Percentiles rank a stretch among this genome's conserved stretches.
Conservation (phyloP, 257 asterid species). For the Craterostigma plantagineum region DNA sequence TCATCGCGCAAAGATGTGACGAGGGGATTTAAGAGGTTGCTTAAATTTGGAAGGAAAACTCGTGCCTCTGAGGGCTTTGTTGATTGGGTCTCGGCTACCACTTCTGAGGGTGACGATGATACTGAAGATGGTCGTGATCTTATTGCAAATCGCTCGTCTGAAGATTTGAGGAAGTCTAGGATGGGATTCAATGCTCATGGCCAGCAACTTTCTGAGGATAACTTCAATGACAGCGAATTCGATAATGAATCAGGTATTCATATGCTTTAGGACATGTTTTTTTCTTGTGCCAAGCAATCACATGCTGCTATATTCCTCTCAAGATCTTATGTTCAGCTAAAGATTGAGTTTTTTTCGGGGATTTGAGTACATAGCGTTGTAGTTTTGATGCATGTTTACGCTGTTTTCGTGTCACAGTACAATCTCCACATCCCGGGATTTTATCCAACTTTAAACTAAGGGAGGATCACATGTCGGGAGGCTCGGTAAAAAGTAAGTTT, state of each 20-base stretch:
- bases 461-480: conserved; percentile 51
- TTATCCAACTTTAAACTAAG: conserved; percentile 36
- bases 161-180: conserved; percentile 58
- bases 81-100: conserved; percentile 79
- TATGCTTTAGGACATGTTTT: too few relatives aligned
- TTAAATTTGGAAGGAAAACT: conserved; percentile 53
- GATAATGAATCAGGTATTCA: conserved; percentile 53
- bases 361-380: too few relatives aligned
- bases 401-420: conserved; percentile 12
- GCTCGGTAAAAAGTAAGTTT: conserved; percentile 46
- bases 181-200: conserved; percentile 39
- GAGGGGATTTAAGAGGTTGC: conserved; percentile 47
- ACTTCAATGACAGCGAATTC: conserved; percentile 38
- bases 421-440: conserved; percentile 32
- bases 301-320: neutral
- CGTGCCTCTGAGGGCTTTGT: conserved; percentile 40
- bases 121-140: conserved; percentile 58
- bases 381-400: neutral
- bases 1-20: conserved; percentile 63
- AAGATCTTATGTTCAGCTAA: neutral
- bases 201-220: conserved; percentile 29
- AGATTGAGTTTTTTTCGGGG: too few relatives aligned
- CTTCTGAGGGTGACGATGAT: conserved; percentile 80
- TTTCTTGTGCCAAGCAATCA: too few relatives aligned
- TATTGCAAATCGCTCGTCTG: conserved; percentile 38